A percentile compares a stretch with the other conserved stretches of the same genome.
Conservation (phyloP, 495 filamentous ascomycete species). For the Daldinia childiae region DNA sequence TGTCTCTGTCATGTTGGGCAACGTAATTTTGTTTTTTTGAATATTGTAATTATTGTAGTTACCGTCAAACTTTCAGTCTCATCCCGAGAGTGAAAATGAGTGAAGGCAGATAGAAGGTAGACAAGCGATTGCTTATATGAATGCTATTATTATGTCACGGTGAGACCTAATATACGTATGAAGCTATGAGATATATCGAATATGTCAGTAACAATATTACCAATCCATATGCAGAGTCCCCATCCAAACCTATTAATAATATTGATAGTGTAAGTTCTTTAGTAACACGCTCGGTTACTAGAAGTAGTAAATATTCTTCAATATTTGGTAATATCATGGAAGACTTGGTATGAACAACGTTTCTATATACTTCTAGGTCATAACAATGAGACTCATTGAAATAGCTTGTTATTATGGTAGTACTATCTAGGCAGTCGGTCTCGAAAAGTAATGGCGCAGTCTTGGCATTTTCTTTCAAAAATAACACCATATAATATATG, state of each 20-base stretch:
- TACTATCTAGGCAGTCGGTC: too few species aligned
- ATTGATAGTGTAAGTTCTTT: not conserved
- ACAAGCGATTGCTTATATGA: not conserved
- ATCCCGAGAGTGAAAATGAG: not conserved
- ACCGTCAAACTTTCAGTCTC: not conserved
- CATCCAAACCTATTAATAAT: not conserved
- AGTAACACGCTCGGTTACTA: not conserved
- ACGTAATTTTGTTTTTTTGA: not conserved
- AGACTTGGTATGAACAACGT: not conserved
- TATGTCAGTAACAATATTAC: not conserved
- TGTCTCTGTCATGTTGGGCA: constrained; percentile 31
- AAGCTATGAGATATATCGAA: not conserved
- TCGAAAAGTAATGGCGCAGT: too few species aligned
- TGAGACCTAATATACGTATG: not conserved
- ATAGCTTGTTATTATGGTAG: not conserved
- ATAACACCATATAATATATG: too few species aligned
- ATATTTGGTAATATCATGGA: not conserved
- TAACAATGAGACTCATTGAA: not conserved
- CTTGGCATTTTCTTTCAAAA: too few species aligned
- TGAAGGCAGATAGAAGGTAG: not conserved
- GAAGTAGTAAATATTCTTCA: not conserved
- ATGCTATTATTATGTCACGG: not conserved
- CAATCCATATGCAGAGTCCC: not conserved
- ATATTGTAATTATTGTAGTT: not conserved
- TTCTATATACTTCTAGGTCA: not conserved